Evolutionary conservation across 2,329 filamentous ascomycete species (phyloP).

Genomic region (Neofusicoccum sp.): DNA sequence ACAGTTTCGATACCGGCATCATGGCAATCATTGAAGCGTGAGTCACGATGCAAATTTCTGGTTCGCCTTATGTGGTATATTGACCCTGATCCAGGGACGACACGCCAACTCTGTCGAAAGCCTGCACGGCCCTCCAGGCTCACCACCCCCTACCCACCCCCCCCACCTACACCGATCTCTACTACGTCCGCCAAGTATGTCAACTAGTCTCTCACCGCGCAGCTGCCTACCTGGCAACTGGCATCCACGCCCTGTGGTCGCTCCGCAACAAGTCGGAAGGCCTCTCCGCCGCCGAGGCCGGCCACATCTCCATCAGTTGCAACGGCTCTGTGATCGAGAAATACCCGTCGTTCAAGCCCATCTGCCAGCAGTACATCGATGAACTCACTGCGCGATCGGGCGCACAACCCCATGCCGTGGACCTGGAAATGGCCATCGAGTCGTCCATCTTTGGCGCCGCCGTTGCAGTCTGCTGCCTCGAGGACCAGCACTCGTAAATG

Average conservation of each 20-base stretch:
- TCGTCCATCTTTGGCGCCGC: conserved; percentile 76
- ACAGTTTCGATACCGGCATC: conserved; percentile 62
- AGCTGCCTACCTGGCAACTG: conserved; percentile 64
- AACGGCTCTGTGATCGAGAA: conserved; percentile 80
- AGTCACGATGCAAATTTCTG: not conserved
- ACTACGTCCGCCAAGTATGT: conserved; percentile 57
- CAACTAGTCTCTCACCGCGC: conserved; percentile 61
- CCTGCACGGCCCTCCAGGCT: conserved; percentile 52
- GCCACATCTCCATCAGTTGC: conserved; percentile 63
- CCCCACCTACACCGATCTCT: conserved; percentile 53
- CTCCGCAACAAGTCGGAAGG: conserved; percentile 56
- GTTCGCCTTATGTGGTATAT: not conserved
- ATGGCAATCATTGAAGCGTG: conserved; percentile 59
- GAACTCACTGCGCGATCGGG: conserved; percentile 51
- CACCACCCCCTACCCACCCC: conserved; percentile 52
- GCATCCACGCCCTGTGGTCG: conserved; percentile 64
- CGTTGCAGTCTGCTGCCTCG: conserved; percentile 58
- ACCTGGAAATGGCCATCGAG: conserved; percentile 69
- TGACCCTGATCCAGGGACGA: conserved; percentile 37
- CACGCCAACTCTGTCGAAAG: conserved; percentile 41
- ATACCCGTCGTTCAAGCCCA: conserved; percentile 68
- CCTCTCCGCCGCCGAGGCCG: conserved; percentile 35
- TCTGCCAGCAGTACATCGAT: conserved; percentile 66
- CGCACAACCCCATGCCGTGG: conserved; percentile 44
- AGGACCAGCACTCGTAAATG: conserved; percentile 26